These are phyloP conservation scores for Curvularia sp. DNA, from an alignment of 2,329 filamentous ascomycete genomes.

Conservation along the genomic window DNA sequence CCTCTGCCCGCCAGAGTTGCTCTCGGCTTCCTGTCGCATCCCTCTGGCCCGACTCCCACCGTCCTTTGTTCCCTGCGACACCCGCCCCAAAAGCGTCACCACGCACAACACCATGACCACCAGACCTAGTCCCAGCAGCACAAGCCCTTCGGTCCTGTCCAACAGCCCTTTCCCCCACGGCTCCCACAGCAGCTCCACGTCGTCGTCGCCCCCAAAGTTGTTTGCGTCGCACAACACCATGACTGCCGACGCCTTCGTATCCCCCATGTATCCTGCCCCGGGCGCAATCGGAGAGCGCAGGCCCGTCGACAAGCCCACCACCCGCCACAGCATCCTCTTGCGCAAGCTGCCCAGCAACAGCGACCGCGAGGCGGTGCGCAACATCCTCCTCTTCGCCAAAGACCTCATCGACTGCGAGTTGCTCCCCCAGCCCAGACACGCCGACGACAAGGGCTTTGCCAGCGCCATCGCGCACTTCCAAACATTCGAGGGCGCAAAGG, in stretches of 20 bases:
- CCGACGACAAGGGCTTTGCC: conserved; percentile 63
- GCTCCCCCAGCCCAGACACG: conserved; percentile 57
- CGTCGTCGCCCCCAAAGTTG: conserved; percentile 49
- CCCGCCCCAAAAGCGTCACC: conserved; percentile 35
- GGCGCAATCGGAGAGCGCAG: conserved; percentile 53
- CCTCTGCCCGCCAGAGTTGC: conserved; percentile 7
- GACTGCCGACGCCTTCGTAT: conserved; percentile 52
- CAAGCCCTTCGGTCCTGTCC: conserved; percentile 50
- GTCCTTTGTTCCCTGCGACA: conserved; percentile 46
- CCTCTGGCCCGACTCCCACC: conserved; percentile 11
- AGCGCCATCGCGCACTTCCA: conserved; percentile 67
- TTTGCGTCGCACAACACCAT: conserved; percentile 48
- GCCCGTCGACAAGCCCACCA: conserved; percentile 44
- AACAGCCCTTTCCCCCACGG: conserved; percentile 50
- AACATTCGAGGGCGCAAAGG: conserved; percentile 63
- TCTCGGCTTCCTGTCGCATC: conserved; percentile 4
- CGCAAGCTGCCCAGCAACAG: conserved; percentile 66
- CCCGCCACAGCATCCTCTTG: conserved; percentile 57
- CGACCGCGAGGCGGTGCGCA: conserved; percentile 64
- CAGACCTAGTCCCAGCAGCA: conserved; percentile 53
- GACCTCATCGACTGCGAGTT: conserved; percentile 67
- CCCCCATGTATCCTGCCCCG: conserved; percentile 49
- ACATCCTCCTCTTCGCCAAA: conserved; percentile 70
- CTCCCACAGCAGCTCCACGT: conserved; percentile 50
- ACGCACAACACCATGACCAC: conserved; percentile 51